Conservation (phyloP, 2,329 filamentous ascomycete species). For the Cryphonectria japonica region DNA sequence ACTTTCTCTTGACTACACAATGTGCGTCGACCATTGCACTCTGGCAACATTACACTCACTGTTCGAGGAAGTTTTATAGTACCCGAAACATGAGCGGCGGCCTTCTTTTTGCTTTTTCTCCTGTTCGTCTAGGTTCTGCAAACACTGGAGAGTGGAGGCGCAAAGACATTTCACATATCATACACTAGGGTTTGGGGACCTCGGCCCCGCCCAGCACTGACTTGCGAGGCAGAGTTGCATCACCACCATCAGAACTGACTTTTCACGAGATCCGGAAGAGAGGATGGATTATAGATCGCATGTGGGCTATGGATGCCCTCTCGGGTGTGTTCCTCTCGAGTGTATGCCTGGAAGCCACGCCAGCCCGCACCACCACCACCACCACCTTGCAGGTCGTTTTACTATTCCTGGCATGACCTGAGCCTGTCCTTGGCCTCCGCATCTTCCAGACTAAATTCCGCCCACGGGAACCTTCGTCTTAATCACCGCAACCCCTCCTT, state of each 20-base stretch:
- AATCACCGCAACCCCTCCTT: not conserved
- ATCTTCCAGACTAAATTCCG: not conserved
- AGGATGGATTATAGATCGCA: not conserved
- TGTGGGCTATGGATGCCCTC: not conserved
- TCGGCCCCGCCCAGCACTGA: not conserved
- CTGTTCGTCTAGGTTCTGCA: not conserved
- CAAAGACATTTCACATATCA: not conserved
- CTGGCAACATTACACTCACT: not conserved
- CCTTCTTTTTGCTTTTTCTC: not conserved
- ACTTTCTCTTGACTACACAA: not conserved
- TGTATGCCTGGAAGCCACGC: not conserved
- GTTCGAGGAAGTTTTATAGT: not conserved
- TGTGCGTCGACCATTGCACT: not conserved
- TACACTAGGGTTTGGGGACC: not conserved
- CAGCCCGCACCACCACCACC: not conserved
- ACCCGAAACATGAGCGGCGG: no score
- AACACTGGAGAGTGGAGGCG: not conserved
- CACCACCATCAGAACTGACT: not conserved
- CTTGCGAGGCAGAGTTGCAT: not conserved
- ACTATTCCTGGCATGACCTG: not conserved
- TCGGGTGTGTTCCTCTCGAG: not conserved
- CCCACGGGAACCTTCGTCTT: slow-evolving; percentile 3
- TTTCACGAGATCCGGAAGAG: not conserved
- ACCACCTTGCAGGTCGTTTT: not conserved
- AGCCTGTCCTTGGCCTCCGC: not conserved